A percentile compares a stretch with the other conserved stretches of the same genome.
phyloP scores from a whole-genome alignment of 2,329 filamentous ascomycete genomes.

The Cyclaneusma minus region DNA sequence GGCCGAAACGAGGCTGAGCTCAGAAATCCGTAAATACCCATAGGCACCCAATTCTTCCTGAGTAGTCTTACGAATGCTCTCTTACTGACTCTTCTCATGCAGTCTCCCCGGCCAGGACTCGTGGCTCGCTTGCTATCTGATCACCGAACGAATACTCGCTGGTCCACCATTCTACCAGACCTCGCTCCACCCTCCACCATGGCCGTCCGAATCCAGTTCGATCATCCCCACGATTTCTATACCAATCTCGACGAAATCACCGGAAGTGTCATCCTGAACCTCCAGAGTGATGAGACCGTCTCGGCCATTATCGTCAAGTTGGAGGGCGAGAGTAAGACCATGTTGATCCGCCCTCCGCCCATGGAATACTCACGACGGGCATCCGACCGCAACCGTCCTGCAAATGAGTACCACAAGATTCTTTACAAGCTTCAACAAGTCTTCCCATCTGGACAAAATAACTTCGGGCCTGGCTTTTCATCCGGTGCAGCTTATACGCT shows the following conservation, averaged over 20 bases:
- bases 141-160: no score
- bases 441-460: slow-evolving; percentile 39
- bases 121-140: no score
- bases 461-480: slow-evolving; percentile 7
- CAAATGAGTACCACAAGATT: slow-evolving; percentile 53
- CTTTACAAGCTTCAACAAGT: slow-evolving; percentile 59
- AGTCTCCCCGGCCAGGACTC: no score
- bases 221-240: slow-evolving; percentile 54
- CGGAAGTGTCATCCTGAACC: slow-evolving; percentile 39
- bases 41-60: no score
- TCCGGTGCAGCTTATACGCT: slow-evolving; percentile 35
- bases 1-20: no score
- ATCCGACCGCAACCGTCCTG: slow-evolving; percentile 16
- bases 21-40: no score
- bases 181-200: no score
- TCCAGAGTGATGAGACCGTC: slow-evolving; percentile 54
- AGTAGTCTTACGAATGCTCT: no score
- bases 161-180: no score
- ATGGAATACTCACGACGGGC: slow-evolving; percentile 5
- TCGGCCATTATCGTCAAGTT: slow-evolving; percentile 68
- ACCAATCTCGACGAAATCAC: slow-evolving; percentile 65
- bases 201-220: slow-evolving; percentile 52
- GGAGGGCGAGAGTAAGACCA: slow-evolving; percentile 62
- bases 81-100: no score
- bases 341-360: slow-evolving; percentile 19